phyloP scores from a whole-genome alignment of 768 basidiomycete genomes.

The Leucosporidium scottii region DNA sequence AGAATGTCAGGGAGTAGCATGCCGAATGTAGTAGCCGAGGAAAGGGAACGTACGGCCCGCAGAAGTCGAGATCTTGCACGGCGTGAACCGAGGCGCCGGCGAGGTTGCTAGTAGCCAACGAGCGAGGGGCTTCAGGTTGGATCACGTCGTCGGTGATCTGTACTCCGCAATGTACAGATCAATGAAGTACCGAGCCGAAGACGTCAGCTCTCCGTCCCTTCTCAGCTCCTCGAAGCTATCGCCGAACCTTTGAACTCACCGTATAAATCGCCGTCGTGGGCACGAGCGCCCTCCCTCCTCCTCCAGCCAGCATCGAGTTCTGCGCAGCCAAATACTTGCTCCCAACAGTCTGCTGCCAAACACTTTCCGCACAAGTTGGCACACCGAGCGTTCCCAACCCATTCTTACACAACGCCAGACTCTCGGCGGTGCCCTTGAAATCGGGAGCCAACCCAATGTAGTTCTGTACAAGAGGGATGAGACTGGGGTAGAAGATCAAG shows the following conservation, averaged over 20 bases:
- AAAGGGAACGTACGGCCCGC: conserved; percentile 24
- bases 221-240: too few species aligned
- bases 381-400: background rate
- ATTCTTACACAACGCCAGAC: conserved; percentile 23
- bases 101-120: conserved; percentile 28
- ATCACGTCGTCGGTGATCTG: conserved; percentile 37
- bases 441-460: conserved; percentile 36
- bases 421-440: conserved; percentile 37
- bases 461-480: conserved; percentile 24
- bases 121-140: conserved; percentile 32
- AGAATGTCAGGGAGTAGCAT: too few species aligned
- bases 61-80: conserved; percentile 25
- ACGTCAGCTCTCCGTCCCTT: too few species aligned
- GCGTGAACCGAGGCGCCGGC: conserved; percentile 23
- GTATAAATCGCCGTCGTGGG: conserved; percentile 37
- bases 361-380: background rate
- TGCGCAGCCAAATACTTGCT: conserved; percentile 37
- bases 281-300: conserved; percentile 33
- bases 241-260: background rate
- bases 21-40: too few species aligned
- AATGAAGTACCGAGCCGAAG: too few species aligned
- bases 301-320: conserved; percentile 16
- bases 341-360: conserved; percentile 36
- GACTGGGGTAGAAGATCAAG: conserved; percentile 31
- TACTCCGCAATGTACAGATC: background rate